Base-by-base conservation (phyloP, 192 early-diverging fungal species). In the Spizellomyces punctatus region DNA sequence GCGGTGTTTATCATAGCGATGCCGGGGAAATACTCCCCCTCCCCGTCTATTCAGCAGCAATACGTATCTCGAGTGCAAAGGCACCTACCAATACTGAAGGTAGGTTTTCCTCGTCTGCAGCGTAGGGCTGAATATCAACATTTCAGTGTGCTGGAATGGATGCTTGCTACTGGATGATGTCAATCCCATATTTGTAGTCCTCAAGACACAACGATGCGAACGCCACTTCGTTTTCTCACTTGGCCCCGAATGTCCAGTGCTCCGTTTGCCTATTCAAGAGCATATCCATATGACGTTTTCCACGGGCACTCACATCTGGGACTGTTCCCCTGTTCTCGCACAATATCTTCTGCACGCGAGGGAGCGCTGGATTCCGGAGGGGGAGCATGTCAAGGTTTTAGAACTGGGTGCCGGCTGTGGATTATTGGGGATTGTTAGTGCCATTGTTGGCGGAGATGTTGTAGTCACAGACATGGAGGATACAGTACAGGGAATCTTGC, bases 231-330 rank as follows among this genome's bases (percentile, higher is more conserved):
- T 17, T 46, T 17, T 70, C 19, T 52, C 2, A 68, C n/a, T 36
- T 12, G 19, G 27, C 6, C 17, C 21, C 4, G 21, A n/a, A 16
- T 6, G 21, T 19, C 14, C 45, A 22, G 58, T 58, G 41, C 68
- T 70, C 46, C 58, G 57, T 6, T 61, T 70, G 10, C 44, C 68
- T 0, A 60, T 70, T 3, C 17, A n/a, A 19, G 68, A 70, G 58
- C 68, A 70, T 57, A 59, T 57, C 16, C 68, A 60, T 57, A 70
- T 70, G 68, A 70, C 68, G 5, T 70, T 60, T 46, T 46, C 58
- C n/a, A 70, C 68, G 36, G 68, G 68, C 42, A 70, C 68, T 6
- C 68, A 70, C 58, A 46, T 48, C 58, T 70, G 68, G 68, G 68
- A 70, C 46, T 70, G 68, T 48, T 44, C 58, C 0, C 68, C 68